phyloP scores from a whole-genome alignment of 2,329 filamentous ascomycete genomes.

The Colletotrichum sp. region DNA sequence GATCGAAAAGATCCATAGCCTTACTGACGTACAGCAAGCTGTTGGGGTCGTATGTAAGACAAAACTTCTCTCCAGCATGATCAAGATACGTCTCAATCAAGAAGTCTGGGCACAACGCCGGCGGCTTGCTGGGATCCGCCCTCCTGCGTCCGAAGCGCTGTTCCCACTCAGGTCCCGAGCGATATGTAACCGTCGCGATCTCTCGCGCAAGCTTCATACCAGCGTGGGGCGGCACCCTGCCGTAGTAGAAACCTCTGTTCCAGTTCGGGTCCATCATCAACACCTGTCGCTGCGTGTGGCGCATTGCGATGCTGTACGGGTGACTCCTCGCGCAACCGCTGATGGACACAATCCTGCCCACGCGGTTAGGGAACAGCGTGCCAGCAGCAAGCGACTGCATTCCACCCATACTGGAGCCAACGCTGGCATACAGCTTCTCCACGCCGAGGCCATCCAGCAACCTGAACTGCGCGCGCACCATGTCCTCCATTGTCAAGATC shows the following conservation, averaged over 20 bases:
- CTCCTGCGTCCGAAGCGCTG: constrained; percentile 87
- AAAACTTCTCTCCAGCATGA: constrained; percentile 98
- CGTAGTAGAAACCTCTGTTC: constrained; percentile 95
- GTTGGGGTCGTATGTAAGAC: constrained; percentile 94
- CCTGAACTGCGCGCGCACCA: constrained; percentile 95
- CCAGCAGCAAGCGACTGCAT: constrained; percentile 96
- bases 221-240: constrained; percentile 84
- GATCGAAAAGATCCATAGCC: constrained; percentile 97
- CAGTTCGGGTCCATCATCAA: constrained; percentile 99
- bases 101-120: constrained; percentile 96
- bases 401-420: constrained; percentile 96
- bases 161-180: constrained; percentile 97
- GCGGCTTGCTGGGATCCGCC: constrained; percentile 84
- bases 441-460: constrained; percentile 83
- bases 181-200: constrained; percentile 97
- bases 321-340: constrained; percentile 94
- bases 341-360: constrained; percentile 84
- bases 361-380: constrained; percentile 80
- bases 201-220: constrained; percentile 98
- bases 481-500: constrained; percentile 94
- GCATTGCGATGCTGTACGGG: constrained; percentile 98
- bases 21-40: constrained; percentile 96
- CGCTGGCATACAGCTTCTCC: constrained; percentile 82
- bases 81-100: constrained; percentile 98
- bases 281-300: constrained; percentile 95